These are phyloP conservation scores for Pseudovirgaria hyperparasitica DNA, from an alignment of 2,329 filamentous ascomycete genomes.

Conservation along the genomic window DNA sequence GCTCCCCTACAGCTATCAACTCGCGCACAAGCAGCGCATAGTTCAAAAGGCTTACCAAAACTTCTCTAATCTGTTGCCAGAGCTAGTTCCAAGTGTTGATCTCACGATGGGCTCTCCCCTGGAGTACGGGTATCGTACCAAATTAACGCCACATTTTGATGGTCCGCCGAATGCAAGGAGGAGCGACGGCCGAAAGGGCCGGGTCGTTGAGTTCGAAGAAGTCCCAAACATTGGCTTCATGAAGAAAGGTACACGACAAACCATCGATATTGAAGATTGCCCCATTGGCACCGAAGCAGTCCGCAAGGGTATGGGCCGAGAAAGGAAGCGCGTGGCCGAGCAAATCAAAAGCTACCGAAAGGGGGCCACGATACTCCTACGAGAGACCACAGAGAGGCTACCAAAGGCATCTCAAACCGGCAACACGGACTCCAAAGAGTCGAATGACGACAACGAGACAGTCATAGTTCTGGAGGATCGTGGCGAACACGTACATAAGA, in stretches of 20 bases:
- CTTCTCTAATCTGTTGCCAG: slow-evolving; percentile 71
- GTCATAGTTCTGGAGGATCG: slow-evolving; percentile 39
- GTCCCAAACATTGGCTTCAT: slow-evolving; percentile 83
- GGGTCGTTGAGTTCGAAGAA: slow-evolving; percentile 44
- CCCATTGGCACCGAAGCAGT: slow-evolving; percentile 87
- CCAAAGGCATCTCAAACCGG: slow-evolving; percentile 28
- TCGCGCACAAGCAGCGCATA: slow-evolving; percentile 70
- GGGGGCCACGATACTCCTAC: slow-evolving; percentile 78
- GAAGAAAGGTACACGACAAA: slow-evolving; percentile 64
- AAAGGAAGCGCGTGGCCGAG: slow-evolving; percentile 60
- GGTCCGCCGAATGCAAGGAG: slow-evolving; percentile 46
- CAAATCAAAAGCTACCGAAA: slow-evolving; percentile 61
- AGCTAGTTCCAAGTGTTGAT: slow-evolving; percentile 59
- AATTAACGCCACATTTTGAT: slow-evolving; percentile 93
- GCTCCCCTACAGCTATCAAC: slow-evolving; percentile 77
- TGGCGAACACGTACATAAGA: slow-evolving; percentile 58
- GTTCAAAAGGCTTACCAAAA: slow-evolving; percentile 86
- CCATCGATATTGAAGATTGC: slow-evolving; percentile 93
- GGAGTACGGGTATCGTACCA: slow-evolving; percentile 89
- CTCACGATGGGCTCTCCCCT: slow-evolving; percentile 85
- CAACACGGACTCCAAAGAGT: slow-evolving; percentile 9
- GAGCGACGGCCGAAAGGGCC: slow-evolving; percentile 36
- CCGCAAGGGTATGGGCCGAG: slow-evolving; percentile 61
- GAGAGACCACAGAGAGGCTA: slow-evolving; percentile 67
- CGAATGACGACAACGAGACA: slow-evolving; percentile 20